phyloP scores from a whole-genome alignment of 2,329 filamentous ascomycete species.

The Xylariomycetidae sp. region DNA sequence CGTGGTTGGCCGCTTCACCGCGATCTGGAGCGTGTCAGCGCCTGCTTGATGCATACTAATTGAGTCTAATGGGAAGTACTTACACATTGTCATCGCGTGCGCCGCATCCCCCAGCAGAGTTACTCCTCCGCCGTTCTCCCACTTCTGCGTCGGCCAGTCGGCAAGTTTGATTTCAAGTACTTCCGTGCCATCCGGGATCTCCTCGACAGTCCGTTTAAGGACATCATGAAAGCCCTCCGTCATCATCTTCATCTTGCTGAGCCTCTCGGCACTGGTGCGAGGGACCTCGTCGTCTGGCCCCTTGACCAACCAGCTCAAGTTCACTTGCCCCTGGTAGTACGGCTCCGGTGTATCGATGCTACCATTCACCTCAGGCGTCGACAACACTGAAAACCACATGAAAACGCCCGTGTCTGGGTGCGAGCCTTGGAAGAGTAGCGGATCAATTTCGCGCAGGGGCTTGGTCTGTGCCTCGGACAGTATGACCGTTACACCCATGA shows the following conservation, averaged over 20 bases:
- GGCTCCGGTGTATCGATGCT: neutral
- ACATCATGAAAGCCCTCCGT: conserved; percentile 5
- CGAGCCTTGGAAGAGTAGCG: conserved; percentile 7
- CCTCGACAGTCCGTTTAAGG: neutral
- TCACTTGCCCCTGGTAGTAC: conserved; percentile 7
- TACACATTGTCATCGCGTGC: conserved; percentile 9
- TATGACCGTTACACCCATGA: conserved; percentile 3
- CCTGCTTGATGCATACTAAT: too few relatives aligned
- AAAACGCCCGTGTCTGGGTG: conserved; percentile 5
- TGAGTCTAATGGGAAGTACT: too few relatives aligned
- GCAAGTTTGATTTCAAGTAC: conserved; percentile 7
- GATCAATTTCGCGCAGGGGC: conserved; percentile 6
- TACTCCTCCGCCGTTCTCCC: conserved; percentile 3
- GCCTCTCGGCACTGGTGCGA: neutral
- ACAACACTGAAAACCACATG: conserved; percentile 5
- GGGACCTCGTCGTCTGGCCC: conserved; percentile 2
- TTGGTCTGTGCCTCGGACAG: conserved; percentile 1
- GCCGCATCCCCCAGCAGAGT: conserved; percentile 8
- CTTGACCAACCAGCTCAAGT: conserved; percentile 6
- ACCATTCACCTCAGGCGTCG: conserved; percentile 7
- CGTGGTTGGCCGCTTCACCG: conserved; percentile 6
- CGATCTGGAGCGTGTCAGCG: conserved; percentile 2
- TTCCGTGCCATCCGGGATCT: conserved; percentile 3
- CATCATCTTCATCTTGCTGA: conserved; percentile 6
- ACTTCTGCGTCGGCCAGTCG: conserved; percentile 6